Base-by-base conservation (phyloP, 306 rosid genomes). In the Rubus parviflorus region DNA sequence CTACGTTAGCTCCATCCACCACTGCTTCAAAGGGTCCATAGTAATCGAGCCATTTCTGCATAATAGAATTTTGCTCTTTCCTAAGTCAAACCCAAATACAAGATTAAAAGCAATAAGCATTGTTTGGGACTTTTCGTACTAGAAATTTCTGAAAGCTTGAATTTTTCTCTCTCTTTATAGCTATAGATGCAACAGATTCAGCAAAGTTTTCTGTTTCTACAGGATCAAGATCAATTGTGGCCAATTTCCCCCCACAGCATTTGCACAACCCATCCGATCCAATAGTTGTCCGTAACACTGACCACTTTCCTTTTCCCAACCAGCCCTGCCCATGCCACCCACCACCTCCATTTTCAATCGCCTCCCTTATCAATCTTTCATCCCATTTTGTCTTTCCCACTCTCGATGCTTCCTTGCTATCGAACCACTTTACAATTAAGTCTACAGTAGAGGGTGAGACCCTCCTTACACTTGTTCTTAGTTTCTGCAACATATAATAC, bases 301-400 rank as follows among this genome's bases (percentile, higher is more conserved):
- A 80, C 98, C 98, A 95, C 75, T 85, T 88, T 62, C 98, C 98
- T 74, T 83, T 92, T 65, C 97, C 95, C 84, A 95, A 85, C 98
- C 97, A 95, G 56, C 97, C 98, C 67, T 79, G 87, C 40, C 98
- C 98, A 78, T 92, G 97, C 98, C 98, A 92, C 20, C 98, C 97
- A 70, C 98, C 98, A 79, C 98, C 98, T 79, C 90, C 86, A 87
- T 89, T 92, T 73, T 81, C 87, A 11, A 88, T 89, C 22, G 88
- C 90, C 77, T 87, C 85, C 85, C 77, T 80, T 73, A 90, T 85
- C 62, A 40, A 68, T 14, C 75, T 64, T 75, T 72, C 70, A 79
- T 90, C 89, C 97, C 92, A 87, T 89, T 90, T 90, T 76, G 78
- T 84, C 85, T 80, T 95, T 81, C 98, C 96, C 25, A 92, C 81